Evolutionary conservation across 768 basidiomycete genomes (phyloP).

Genomic region (Dentipellis fragilis): DNA sequence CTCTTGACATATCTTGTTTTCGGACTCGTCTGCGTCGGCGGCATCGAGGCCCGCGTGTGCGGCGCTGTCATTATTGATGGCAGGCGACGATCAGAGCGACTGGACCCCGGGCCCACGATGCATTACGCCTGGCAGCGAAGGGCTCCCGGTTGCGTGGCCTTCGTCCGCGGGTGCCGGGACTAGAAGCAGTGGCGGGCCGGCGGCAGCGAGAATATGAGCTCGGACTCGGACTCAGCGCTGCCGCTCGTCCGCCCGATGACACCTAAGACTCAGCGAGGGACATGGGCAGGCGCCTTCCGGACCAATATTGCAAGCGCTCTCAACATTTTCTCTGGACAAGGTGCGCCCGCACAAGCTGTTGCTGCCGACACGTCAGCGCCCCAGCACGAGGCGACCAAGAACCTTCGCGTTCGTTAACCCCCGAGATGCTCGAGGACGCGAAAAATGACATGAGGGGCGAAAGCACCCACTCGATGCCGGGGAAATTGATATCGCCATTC

Average conservation of each 20-base stretch:
- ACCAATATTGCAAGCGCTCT: slow-evolving; percentile 10
- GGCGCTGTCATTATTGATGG: too few species aligned
- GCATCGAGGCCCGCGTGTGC: too few species aligned
- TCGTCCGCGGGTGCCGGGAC: slow-evolving; percentile 1
- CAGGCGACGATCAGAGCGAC: background rate
- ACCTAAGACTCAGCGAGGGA: background rate
- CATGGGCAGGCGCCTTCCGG: slow-evolving; percentile 11
- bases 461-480: too few species aligned
- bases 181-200: background rate
- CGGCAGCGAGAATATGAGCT: background rate
- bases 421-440: too few species aligned
- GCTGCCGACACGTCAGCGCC: too few species aligned
- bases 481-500: background rate
- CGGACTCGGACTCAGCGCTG: background rate
- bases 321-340: slow-evolving; percentile 1
- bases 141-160: slow-evolving; percentile 25
- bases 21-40: slow-evolving; percentile 8
- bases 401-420: too few species aligned
- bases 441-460: too few species aligned
- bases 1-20: slow-evolving; percentile 31
- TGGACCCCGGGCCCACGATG: slow-evolving; percentile 25
- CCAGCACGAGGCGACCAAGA: too few species aligned
- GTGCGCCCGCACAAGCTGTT: background rate
- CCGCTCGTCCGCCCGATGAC: background rate
- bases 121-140: slow-evolving; percentile 20